These are phyloP conservation scores for Phytopythium oedochilum DNA, from an alignment of 352 stramenopile genomes.

Conservation along the genomic window DNA sequence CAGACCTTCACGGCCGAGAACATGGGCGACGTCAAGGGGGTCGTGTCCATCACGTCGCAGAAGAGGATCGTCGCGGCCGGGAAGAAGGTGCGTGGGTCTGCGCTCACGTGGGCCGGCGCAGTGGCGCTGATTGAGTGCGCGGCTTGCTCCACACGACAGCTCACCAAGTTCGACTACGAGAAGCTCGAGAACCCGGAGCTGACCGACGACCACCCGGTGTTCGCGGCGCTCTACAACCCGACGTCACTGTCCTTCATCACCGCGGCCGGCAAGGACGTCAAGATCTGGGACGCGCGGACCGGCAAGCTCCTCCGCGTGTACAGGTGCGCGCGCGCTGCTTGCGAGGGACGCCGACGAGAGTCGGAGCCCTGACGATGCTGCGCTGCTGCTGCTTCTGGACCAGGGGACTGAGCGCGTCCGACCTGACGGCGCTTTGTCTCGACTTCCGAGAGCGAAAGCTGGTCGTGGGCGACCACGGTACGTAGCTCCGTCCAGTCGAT, in stretches of 20 bases:
- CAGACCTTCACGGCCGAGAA: conserved; percentile 83
- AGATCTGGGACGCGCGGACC: conserved; percentile 86
- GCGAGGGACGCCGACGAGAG: too few species aligned
- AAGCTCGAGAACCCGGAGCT: conserved; percentile 84
- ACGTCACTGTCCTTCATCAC: conserved; percentile 88
- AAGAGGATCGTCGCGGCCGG: conserved; percentile 77
- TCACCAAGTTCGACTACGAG: conserved; percentile 86
- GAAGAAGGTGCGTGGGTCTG: conserved; percentile 36
- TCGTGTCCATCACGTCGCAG: conserved; percentile 58
- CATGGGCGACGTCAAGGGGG: conserved; percentile 66
- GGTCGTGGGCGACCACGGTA: conserved; percentile 78
- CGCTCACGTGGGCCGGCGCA: neutral
- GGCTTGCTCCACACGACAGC: conserved; percentile 10
- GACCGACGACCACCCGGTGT: conserved; percentile 80
- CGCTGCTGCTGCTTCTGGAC: neutral
- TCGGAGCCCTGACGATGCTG: too few species aligned
- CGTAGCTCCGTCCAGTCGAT: neutral
- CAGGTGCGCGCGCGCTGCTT: conserved; percentile 18
- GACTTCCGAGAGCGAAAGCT: conserved; percentile 86
- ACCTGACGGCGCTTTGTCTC: conserved; percentile 76
- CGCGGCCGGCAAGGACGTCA: conserved; percentile 66
- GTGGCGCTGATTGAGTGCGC: neutral
- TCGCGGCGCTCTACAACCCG: conserved; percentile 79
- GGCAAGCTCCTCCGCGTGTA: conserved; percentile 81
- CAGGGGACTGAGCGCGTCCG: conserved; percentile 51